Evolutionary conservation across 257 asterid genomes (phyloP).

Genomic region (Coffea eugenioides): DNA sequence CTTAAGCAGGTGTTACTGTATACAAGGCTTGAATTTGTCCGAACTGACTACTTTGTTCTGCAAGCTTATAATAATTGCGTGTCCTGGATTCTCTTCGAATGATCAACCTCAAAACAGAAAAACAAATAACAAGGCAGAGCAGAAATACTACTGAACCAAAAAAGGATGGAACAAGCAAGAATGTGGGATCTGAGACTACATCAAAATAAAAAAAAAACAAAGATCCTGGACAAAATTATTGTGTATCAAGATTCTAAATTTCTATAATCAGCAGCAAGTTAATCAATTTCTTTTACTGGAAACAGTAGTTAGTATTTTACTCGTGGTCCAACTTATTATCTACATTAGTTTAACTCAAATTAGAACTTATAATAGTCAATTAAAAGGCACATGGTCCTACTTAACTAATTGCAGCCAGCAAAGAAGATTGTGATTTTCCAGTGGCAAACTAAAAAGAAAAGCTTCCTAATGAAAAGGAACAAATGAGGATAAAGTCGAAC

Average conservation of each 20-base stretch:
- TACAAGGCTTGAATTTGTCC: neutral
- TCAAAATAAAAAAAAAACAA: neutral
- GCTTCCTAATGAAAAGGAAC: neutral
- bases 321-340: constrained; percentile 3
- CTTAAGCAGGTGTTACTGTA: neutral
- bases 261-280: constrained; percentile 10
- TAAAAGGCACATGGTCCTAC: constrained; percentile 14
- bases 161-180: neutral
- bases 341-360: constrained; percentile 2
- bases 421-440: constrained; percentile 9
- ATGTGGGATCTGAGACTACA: neutral
- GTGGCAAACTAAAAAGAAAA: constrained; percentile 2
- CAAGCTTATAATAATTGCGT: neutral
- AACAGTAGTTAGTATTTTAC: neutral
- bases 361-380: constrained; percentile 1
- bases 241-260: neutral
- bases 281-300: neutral
- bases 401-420: neutral
- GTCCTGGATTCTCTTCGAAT: neutral
- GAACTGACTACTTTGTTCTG: neutral
- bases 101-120: neutral
- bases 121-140: neutral
- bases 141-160: neutral
- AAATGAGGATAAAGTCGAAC: neutral
- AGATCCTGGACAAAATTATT: neutral